Evolutionary conservation across 108 stramenopile species (phyloP), one percentile per base, ranked within the genome.

Genomic region (Licmophora abbreviata): DNA sequence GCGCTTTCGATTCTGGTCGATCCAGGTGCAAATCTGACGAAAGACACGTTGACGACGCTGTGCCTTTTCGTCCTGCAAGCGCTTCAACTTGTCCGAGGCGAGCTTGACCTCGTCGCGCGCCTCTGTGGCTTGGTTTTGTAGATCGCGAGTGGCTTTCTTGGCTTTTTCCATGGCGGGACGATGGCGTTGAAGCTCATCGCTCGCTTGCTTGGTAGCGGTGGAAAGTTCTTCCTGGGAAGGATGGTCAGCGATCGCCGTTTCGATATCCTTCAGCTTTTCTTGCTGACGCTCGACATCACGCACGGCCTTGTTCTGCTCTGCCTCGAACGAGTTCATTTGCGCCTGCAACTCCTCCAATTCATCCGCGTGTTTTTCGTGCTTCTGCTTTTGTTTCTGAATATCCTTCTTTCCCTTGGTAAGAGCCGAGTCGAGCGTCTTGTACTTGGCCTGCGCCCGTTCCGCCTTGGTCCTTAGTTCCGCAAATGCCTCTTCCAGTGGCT

Each of bases 31-130:
- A 44, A 68, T 62, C 23, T 72, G 32, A 11, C 49, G 46, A 55
- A 71, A 78, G 29, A 87, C 54, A 1, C 43, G 41, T 8, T 76
- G 40, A 20, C 59, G 56, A 11, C 81, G 69, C 22, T 58, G 55
- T 20, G 55, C 61, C 55, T 76, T 79, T 44, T 85, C 75, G 55
- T 90, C 71, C 45, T 80, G 52, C 31, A 87, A 37, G 30, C 63
- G 61, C 2, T 37, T 41, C 40, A 77, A 52, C 34, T 64, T 65
- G 33, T 44, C 34, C 44, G 50, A 23, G 6, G 35, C 64, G 20
- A 26, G 26, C 27, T 41, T 35, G 14, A 17, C 41, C 30, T 79
- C 55, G 3, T 68, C 67, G 17, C 66, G 21, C 10, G 68, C 24
- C 2, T 58, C 56, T 4, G 43, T 15, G 8, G 43, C 4, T 0